Conservation (phyloP, 192 early-diverging fungal species). For the Coemansia sp. region DNA sequence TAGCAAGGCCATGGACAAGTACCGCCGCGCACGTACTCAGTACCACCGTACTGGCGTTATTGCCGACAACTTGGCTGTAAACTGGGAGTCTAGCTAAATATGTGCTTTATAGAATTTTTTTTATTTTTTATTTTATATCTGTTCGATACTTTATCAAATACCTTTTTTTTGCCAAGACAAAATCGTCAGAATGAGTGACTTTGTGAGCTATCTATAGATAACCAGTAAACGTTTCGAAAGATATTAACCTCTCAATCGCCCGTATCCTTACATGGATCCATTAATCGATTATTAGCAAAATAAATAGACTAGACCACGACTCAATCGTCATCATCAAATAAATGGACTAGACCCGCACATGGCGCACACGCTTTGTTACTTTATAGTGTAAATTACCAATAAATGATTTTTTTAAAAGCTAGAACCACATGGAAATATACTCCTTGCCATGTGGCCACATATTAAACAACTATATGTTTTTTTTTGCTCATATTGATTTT, state of each 20-base stretch:
- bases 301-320: no score
- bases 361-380: no score
- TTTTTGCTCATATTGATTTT: neutral
- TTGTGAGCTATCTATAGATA: no score
- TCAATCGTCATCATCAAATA: neutral
- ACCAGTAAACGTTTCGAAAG: no score
- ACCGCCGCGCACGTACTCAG: slow-evolving; percentile 55
- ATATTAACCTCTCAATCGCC: no score
- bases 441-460: neutral
- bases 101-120: neutral
- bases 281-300: no score
- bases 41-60: slow-evolving; percentile 61
- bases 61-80: slow-evolving; percentile 21
- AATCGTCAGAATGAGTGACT: no score
- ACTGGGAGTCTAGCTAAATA: slow-evolving; percentile 12
- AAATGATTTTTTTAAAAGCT: neutral
- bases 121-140: neutral
- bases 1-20: slow-evolving; percentile 56
- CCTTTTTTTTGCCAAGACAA: no score
- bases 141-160: no score
- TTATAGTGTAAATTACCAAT: neutral
- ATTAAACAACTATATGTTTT: neutral
- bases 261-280: no score
- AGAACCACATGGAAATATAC: neutral
- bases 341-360: neutral